Evolutionary conservation across 2,329 filamentous ascomycete genomes (phyloP), one percentile per base, ranked within the genome.

Genomic region (Paramyrothecium sp.): DNA sequence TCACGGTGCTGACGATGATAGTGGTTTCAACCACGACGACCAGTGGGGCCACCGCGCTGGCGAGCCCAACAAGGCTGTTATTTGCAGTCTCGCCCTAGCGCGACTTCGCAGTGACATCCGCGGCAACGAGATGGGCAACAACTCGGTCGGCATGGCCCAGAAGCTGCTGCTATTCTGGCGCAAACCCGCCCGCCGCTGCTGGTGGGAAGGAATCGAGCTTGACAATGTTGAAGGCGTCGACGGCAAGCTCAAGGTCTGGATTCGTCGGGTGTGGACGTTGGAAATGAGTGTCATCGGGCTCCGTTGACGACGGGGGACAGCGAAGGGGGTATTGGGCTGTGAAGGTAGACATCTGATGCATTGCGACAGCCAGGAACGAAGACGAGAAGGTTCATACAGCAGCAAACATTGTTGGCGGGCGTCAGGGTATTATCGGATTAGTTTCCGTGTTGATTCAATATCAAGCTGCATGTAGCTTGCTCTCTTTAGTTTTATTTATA

Each of bases 151-250:
- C 54, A 99, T 99, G 95, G 95, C 95, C 13, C 95, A 99, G 75
- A 99, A 99, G 78, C 84, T 99, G 51, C 82, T 99, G 16, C 83
- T 99, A 3, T 99, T 99, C 80, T 99, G 95, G 95, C 86, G 95
- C 63, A 99, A 99, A 76, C 95, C 95, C 17, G 95, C 95, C 16
- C 82, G 95, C 60, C 85, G 95, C 72, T 99, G 95, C 80, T 99
- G 95, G 95, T 99, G 95, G 95, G 95, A 99, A 73, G 95, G 95
- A 22, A 90, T 99, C 41, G 93, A 98, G 73, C 81, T 99, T 49
- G 86, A 95, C 19, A 83, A 91, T 63, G 90, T 99, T 13, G 92
- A 96, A 53, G 95, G 95, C 16, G 89, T 98, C 8, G 87, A 96
- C 54, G 94, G 93, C 54, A 91, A 89, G 72, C 82, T 99, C 65